These are phyloP conservation scores for Russula foetens DNA, from an alignment of 768 basidiomycete species.

Conservation along the genomic window DNA sequence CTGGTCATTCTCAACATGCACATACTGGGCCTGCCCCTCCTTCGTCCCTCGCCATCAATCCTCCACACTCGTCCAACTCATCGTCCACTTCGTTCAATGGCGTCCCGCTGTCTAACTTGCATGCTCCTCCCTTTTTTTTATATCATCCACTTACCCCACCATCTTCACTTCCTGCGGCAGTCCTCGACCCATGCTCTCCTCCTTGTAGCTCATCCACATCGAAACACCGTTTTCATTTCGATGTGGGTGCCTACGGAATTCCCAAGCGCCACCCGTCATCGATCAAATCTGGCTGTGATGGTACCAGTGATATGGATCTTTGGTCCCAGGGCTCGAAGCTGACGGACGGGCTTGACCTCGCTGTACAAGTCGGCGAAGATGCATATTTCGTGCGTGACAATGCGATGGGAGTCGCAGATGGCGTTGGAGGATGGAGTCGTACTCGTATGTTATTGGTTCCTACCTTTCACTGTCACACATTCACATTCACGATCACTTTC, in stretches of 20 bases:
- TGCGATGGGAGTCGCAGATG: conserved; percentile 91
- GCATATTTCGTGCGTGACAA: conserved; percentile 79
- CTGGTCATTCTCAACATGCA: conserved; percentile 26
- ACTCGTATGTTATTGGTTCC: conserved; percentile 26
- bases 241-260: conserved; percentile 80
- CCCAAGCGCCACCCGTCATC: conserved; percentile 41
- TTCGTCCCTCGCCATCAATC: conserved; percentile 38
- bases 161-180: conserved; percentile 13
- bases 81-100: conserved; percentile 25
- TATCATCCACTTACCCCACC: conserved; percentile 22
- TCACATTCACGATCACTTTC: background rate
- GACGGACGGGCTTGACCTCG: conserved; percentile 35
- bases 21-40: conserved; percentile 28
- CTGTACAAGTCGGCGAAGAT: conserved; percentile 86
- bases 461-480: background rate
- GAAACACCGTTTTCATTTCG: conserved; percentile 42
- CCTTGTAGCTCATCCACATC: conserved; percentile 25
- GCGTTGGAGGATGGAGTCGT: conserved; percentile 85
- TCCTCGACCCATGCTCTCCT: conserved; percentile 16
- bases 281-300: conserved; percentile 23
- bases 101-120: conserved; percentile 33
- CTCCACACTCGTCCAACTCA: conserved; percentile 31
- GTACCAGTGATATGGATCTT: conserved; percentile 10
- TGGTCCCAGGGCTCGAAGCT: conserved; percentile 19
- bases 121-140: conserved; percentile 30